Percentiles rank a stretch among this genome's conserved stretches.
These are phyloP conservation scores for Glycine tomentella DNA, from an alignment of 306 rosid species.

Conservation along the genomic window DNA sequence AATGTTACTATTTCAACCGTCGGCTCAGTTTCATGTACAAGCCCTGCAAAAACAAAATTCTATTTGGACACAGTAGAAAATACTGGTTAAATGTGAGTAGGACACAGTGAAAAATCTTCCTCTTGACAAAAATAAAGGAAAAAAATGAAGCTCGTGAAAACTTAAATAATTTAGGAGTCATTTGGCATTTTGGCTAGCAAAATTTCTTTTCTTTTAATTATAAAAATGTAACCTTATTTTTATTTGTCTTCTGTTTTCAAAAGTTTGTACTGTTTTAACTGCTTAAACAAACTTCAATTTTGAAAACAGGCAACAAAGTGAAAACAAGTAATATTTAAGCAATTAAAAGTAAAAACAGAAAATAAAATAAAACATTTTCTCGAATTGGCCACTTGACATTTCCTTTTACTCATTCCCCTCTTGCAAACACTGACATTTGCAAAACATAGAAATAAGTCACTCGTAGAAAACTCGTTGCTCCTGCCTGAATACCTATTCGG, in stretches of 20 bases:
- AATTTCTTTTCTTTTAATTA: neutral
- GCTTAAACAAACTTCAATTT: too few relatives aligned
- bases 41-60: constrained; percentile 70
- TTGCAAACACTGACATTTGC: constrained; percentile 19
- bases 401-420: constrained; percentile 7
- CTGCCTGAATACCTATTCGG: too few relatives aligned
- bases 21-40: constrained; percentile 90
- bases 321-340: neutral
- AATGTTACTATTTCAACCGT: constrained; percentile 55
- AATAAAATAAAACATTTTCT: neutral
- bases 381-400: neutral
- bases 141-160: constrained; percentile 2
- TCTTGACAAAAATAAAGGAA: neutral
- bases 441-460: constrained; percentile 12
- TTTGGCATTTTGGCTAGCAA: too few relatives aligned
- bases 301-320: too few relatives aligned
- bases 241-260: neutral
- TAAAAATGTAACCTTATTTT: neutral
- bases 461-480: neutral
- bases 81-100: constrained; percentile 17
- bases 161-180: neutral
- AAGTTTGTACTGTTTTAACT: neutral
- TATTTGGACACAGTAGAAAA: constrained; percentile 30
- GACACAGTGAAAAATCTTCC: neutral
- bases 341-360: neutral